Base-by-base conservation (phyloP, 108 stramenopile species). In the Hondaea fermentalgiana region DNA sequence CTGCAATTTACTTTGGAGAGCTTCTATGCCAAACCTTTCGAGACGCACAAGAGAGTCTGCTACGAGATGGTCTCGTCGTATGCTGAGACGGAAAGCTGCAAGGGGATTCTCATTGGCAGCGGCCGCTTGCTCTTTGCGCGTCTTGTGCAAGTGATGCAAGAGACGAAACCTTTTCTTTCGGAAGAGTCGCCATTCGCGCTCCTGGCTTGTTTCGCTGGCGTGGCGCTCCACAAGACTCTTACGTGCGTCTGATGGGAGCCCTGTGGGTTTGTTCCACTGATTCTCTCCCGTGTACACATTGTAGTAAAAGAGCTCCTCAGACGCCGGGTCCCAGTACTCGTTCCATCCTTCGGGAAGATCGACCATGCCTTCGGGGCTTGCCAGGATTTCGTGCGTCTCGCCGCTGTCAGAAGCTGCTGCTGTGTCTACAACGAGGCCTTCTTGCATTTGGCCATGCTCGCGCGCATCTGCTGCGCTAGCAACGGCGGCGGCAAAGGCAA, bases 231-330 rank as follows among this genome's bases (percentile, higher is more conserved):
- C 55, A 16, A 57, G 55, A 16, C 55, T 57, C 16, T 16, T 8
- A 8, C 55, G 55, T 16, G 55, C 55, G 55, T 57, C 16, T 8
- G 55, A 0, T 16, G 64, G 23, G 64, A 69, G 35, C 64, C 64
- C 35, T 17, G 64, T 53, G 2, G 76, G 76, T 47, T 83, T 47
- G 14, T 83, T 45, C 76, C 76, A 83, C 5, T 83, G 76, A 23
- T 83, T 83, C 4, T 47, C 19, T 6, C 76, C 76, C 45, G 76
- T 83, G 10, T 28, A 35, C 49, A 53, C 51, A 53, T 83, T 83
- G 28, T 83, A 83, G 23, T 83, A 83, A 83, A 83, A 83, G 14
- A 83, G 51, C 51, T 83, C 76, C 51, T 83, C 76, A 6, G 76
- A 83, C 6, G 49, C 49, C 0, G 76, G 76, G 28, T 83, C 76